phyloP scores from a whole-genome alignment of 805 yeast species.

The Scheffersomyces amazonensis region DNA sequence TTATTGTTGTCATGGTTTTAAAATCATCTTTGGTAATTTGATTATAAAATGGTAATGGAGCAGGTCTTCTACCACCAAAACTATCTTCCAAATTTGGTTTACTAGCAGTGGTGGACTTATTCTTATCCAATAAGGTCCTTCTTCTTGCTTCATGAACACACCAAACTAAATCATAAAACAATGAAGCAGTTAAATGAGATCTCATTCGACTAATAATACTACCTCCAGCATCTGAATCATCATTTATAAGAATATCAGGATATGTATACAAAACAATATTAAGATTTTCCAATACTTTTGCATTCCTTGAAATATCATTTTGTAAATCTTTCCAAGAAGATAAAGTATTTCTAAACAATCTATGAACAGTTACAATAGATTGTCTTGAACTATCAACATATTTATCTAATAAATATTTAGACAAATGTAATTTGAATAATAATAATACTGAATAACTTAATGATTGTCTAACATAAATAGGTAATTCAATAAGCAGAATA shows the following conservation, averaged over 20 bases:
- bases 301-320: constrained; percentile 87
- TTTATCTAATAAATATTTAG: constrained; percentile 68
- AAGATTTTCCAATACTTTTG: constrained; percentile 83
- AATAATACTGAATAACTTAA: constrained; percentile 76
- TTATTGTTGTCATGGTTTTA: constrained; percentile 77
- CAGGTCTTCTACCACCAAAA: background rate
- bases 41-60: constrained; percentile 83
- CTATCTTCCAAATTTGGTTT: constrained; percentile 1
- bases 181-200: constrained; percentile 85
- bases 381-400: constrained; percentile 88
- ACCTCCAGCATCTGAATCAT: constrained; percentile 46
- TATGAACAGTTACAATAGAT: constrained; percentile 88
- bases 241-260: constrained; percentile 74
- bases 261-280: constrained; percentile 84
- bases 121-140: constrained; percentile 42
- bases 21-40: constrained; percentile 89
- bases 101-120: constrained; percentile 8
- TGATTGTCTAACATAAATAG: constrained; percentile 84
- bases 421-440: constrained; percentile 75
- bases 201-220: constrained; percentile 81
- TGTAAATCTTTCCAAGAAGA: constrained; percentile 91
- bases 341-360: constrained; percentile 80
- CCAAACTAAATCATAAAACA: constrained; percentile 91
- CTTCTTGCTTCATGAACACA: constrained; percentile 92
- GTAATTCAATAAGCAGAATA: constrained; percentile 74